A percentile compares a stretch with the other conserved stretches of the same genome.
Conservation (phyloP, 192 early-diverging fungal genomes). For the Rhizophagus clarus region DNA sequence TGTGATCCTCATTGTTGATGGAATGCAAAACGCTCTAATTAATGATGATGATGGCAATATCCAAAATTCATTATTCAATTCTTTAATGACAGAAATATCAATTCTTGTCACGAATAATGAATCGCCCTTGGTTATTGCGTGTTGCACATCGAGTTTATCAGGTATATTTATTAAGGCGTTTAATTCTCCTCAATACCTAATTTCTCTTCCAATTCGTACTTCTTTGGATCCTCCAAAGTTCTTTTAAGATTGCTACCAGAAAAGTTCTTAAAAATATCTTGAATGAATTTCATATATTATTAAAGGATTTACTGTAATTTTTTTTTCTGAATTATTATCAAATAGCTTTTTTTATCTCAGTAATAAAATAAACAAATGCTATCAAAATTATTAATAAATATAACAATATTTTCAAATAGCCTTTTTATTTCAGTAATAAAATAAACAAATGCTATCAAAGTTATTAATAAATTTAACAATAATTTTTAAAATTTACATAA, state of each 20-base stretch:
- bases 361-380: too few relatives aligned
- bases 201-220: conserved; percentile 9
- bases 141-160: conserved; percentile 6
- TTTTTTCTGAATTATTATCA: too few relatives aligned
- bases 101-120: background rate
- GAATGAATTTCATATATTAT: background rate
- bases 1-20: background rate
- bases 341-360: too few relatives aligned
- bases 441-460: too few relatives aligned
- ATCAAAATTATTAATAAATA: too few relatives aligned
- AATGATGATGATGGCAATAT: background rate
- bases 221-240: background rate
- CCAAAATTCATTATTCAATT: background rate
- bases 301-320: too few relatives aligned
- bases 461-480: too few relatives aligned
- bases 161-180: background rate
- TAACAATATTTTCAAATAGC: too few relatives aligned
- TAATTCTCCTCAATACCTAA: background rate
- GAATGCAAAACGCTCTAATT: background rate
- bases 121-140: background rate
- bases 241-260: background rate
- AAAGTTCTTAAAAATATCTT: background rate
- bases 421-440: too few relatives aligned
- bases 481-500: too few relatives aligned
- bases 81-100: background rate